These are phyloP conservation scores for Yamadazyma dendronema DNA, from an alignment of 1,139 yeast species.

Conservation along the genomic window DNA sequence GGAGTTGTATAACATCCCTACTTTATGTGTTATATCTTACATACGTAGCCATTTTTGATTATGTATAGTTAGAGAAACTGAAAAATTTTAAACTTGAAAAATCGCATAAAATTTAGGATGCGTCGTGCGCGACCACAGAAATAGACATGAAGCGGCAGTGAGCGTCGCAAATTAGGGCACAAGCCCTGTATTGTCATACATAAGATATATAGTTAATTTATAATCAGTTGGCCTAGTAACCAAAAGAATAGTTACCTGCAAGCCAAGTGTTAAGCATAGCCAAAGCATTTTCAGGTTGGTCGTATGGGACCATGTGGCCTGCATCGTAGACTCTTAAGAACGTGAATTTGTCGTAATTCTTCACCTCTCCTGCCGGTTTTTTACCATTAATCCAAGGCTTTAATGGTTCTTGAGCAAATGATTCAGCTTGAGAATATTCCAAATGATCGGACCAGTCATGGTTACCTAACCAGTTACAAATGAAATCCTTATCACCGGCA, in stretches of 20 bases:
- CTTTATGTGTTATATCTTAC: constrained; percentile 9
- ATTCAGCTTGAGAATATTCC: constrained; percentile 60
- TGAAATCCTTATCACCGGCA: constrained; percentile 85
- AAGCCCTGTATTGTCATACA: too few relatives aligned
- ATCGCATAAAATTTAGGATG: background rate
- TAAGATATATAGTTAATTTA: too few relatives aligned
- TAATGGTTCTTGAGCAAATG: constrained; percentile 45
- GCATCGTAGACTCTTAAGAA: constrained; percentile 48
- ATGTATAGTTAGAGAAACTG: constrained; percentile 3
- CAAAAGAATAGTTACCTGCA: constrained; percentile 15
- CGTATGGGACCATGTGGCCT: constrained; percentile 53
- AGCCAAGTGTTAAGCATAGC: constrained; percentile 50
- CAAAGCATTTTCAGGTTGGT: constrained; percentile 45
- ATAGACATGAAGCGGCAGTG: too few relatives aligned
- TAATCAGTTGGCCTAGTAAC: constrained; percentile 5
- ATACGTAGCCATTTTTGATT: constrained; percentile 19
- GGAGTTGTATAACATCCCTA: background rate
- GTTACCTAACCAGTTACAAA: constrained; percentile 86
- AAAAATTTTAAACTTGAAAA: constrained; percentile 7
- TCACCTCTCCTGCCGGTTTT: constrained; percentile 44
- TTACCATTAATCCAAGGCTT: constrained; percentile 39
- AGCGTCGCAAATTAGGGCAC: constrained; percentile 6
- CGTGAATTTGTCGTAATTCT: constrained; percentile 44
- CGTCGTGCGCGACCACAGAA: background rate
- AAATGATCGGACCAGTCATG: constrained; percentile 73